Conservation (phyloP, 106 monocot species). For the Dioscorea zingiberensis region DNA sequence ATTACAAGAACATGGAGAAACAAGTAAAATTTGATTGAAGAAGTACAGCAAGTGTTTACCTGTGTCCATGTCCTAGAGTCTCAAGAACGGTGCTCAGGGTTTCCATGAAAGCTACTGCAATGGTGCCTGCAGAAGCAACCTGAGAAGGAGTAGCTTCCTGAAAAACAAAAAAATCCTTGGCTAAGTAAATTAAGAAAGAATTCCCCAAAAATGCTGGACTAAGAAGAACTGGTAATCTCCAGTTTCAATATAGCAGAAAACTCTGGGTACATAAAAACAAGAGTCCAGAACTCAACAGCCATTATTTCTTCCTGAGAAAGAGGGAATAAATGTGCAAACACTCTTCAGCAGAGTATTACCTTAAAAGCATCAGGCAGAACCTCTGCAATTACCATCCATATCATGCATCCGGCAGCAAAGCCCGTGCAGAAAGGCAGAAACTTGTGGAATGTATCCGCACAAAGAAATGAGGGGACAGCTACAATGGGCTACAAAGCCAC, state of each 20-base stretch:
- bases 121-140: conserved; percentile 93
- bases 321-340: background rate
- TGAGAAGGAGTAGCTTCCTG: conserved; percentile 96
- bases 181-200: background rate
- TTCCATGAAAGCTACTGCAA: conserved; percentile 98
- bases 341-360: conserved; percentile 25
- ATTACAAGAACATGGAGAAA: background rate
- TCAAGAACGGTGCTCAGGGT: conserved; percentile 68
- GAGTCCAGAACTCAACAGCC: no score
- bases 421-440: conserved; percentile 95
- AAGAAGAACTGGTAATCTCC: no score
- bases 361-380: conserved; percentile 99
- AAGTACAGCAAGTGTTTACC: conserved; percentile 25
- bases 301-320: background rate
- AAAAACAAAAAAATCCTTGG: background rate
- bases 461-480: conserved; percentile 90
- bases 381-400: conserved; percentile 99
- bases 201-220: no score
- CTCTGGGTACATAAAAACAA: no score
- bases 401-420: conserved; percentile 99
- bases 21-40: background rate
- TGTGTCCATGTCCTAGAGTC: conserved; percentile 48
- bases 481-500: conserved; percentile 67
- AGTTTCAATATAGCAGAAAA: no score
- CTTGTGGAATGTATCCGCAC: conserved; percentile 92